Base-by-base conservation (phyloP, 306 rosid species). In the Rosa multiflora region DNA sequence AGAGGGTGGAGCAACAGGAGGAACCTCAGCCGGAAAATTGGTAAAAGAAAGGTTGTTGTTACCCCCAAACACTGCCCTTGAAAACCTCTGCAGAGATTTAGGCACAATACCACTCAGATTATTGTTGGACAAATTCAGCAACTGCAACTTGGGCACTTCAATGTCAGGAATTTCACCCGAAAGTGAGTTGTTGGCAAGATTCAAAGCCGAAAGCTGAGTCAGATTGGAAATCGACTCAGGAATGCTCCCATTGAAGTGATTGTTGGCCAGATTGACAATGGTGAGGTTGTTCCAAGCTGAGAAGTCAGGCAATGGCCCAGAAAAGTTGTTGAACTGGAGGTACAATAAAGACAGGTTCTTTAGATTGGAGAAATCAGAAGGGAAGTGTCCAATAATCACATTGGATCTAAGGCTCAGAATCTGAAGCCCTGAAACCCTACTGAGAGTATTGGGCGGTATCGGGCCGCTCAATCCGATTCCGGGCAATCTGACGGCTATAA, bases 341-440 rank as follows among this genome's bases (percentile, higher is more conserved):
- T 87, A 90, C n/a, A 93, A 88, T 0, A 88, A 80, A 52, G 98
- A 88, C 70, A 93, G 82, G 81, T 93, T 88, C 23, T 77, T 87
- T 40, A 93, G 91, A 35, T 85, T 83, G 21, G 83, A 67, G 55
- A 93, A 85, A 56, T 93, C 93, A 26, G 86, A 86, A 58, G 98
- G 98, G 74, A 93, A 87, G 40, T 75, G 53, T 53, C 95, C 98
- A 29, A 68, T 83, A 17, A 91, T 85, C 43, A 79, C 79, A 74
- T 93, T 94, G 79, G 98, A 94, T 88, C 98, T 85, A 83, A 94
- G 91, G 43, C 94, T 91, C 77, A 94, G 79, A 8, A 73, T 82
- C 78, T 92, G 90, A 48, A 94, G 77, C 4, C 81, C 84, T 15
- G 90, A 85, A 55, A 94, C 83, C 72, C 92, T 93, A 77, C 93